phyloP scores from a whole-genome alignment of 257 asterid genomes.

The Jacaranda copaia region DNA sequence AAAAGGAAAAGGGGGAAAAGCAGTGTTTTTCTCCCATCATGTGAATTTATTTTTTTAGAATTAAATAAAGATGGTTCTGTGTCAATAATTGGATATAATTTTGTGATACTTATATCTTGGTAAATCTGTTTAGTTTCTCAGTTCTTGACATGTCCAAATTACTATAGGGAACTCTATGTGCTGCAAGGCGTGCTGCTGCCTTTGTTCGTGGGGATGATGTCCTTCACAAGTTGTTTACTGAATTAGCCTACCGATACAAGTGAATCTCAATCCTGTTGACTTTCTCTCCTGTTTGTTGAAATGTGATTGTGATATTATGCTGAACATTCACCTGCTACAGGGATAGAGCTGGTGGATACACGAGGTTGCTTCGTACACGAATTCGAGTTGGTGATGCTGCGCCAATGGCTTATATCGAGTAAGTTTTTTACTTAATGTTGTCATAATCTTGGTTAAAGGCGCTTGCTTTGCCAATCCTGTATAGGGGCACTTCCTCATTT shows the following conservation, averaged over 20 bases:
- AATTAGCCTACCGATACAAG: slow-evolving; percentile 95
- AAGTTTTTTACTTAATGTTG: slow-evolving; percentile 33
- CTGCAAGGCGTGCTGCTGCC: slow-evolving; percentile 88
- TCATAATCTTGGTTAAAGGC: neutral
- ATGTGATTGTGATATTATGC: slow-evolving; percentile 23
- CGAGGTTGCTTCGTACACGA: slow-evolving; percentile 89
- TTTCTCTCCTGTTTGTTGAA: neutral
- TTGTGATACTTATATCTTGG: neutral
- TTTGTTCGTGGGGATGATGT: slow-evolving; percentile 97
- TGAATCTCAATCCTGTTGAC: slow-evolving; percentile 43
- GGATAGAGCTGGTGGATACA: slow-evolving; percentile 93
- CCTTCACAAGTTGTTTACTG: slow-evolving; percentile 89
- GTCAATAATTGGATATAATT: neutral
- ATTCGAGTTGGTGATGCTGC: slow-evolving; percentile 98
- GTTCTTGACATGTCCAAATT: slow-evolving; percentile 24
- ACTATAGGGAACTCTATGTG: slow-evolving; percentile 80
- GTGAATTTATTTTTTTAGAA: neutral
- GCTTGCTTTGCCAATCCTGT: neutral
- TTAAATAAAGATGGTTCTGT: neutral
- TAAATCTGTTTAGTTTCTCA: neutral
- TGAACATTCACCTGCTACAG: slow-evolving; percentile 37
- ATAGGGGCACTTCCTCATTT: neutral
- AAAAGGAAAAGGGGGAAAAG: neutral
- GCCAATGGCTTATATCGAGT: slow-evolving; percentile 92
- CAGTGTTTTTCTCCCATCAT: neutral